Percentiles rank a stretch among this genome's conserved stretches.
These are phyloP conservation scores for Gossypium ekmanianum DNA, from an alignment of 345 rosid species.

Conservation along the genomic window DNA sequence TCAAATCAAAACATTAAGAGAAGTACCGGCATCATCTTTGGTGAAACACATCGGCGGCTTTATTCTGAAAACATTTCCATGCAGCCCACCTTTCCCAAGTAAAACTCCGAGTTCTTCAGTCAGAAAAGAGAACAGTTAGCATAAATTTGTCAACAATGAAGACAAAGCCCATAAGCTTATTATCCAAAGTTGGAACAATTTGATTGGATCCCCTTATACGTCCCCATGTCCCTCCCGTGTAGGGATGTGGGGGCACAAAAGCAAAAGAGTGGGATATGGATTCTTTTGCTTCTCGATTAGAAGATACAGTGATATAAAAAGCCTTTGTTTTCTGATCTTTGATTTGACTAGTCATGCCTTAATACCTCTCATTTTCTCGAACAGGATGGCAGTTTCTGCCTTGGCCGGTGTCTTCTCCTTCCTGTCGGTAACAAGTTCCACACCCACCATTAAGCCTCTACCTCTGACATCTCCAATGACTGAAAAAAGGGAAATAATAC, in stretches of 20 bases:
- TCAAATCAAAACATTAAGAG: background rate
- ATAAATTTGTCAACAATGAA: background rate
- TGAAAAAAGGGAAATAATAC: slow-evolving; percentile 24
- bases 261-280: background rate
- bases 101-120: slow-evolving; percentile 69
- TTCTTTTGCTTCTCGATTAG: background rate
- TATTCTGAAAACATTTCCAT: slow-evolving; percentile 84
- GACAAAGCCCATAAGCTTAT: background rate
- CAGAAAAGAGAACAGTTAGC: slow-evolving; percentile 15
- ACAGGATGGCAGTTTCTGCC: slow-evolving; percentile 66
- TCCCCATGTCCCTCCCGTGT: background rate
- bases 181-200: background rate
- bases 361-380: slow-evolving; percentile 83
- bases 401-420: slow-evolving; percentile 84
- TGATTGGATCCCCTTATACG: background rate
- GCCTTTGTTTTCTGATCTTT: background rate
- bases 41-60: slow-evolving; percentile 96
- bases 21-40: slow-evolving; percentile 84
- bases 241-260: background rate
- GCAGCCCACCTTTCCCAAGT: slow-evolving; percentile 88
- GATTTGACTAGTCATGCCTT: background rate
- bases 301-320: background rate
- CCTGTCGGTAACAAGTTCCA: slow-evolving; percentile 77
- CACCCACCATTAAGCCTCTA: slow-evolving; percentile 81
- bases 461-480: slow-evolving; percentile 95